These are phyloP conservation scores for Gypsophila paniculata DNA, from an alignment of 179 eudicot species.

Conservation along the genomic window DNA sequence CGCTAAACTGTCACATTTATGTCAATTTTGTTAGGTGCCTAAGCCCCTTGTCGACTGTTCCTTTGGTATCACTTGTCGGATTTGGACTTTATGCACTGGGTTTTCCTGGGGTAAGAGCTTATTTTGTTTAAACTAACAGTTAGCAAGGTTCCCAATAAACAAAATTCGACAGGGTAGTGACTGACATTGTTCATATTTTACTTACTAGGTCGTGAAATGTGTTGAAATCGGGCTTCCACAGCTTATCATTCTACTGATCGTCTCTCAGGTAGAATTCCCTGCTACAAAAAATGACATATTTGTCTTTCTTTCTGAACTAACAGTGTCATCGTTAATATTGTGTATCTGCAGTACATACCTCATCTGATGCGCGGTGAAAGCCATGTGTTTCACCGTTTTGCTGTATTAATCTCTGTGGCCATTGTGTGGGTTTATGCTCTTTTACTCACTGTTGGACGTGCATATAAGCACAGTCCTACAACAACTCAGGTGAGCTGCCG, in stretches of 20 bases:
- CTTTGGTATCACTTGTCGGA: slow-evolving; percentile 76
- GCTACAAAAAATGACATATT: background rate
- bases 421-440: slow-evolving; percentile 91
- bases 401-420: slow-evolving; percentile 71
- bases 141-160: background rate
- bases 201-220: slow-evolving; percentile 62
- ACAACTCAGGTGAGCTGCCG: slow-evolving; percentile 78
- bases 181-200: background rate
- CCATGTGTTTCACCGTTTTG: slow-evolving; percentile 69
- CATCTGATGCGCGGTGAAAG: slow-evolving; percentile 62
- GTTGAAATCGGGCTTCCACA: slow-evolving; percentile 86
- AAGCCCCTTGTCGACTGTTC: slow-evolving; percentile 78
- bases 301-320: background rate
- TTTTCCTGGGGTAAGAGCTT: slow-evolving; percentile 58
- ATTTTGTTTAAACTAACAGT: background rate
- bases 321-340: background rate
- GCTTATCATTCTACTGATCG: slow-evolving; percentile 58
- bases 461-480: slow-evolving; percentile 59
- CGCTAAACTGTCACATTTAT: background rate
- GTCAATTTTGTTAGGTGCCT: slow-evolving; percentile 46
- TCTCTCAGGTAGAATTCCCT: slow-evolving; percentile 60
- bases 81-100: slow-evolving; percentile 83
- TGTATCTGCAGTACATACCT: slow-evolving; percentile 70
- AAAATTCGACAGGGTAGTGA: background rate
- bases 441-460: slow-evolving; percentile 84